These are phyloP conservation scores for Galeopsis tetrahit DNA, from an alignment of 257 asterid genomes.

Conservation along the genomic window DNA sequence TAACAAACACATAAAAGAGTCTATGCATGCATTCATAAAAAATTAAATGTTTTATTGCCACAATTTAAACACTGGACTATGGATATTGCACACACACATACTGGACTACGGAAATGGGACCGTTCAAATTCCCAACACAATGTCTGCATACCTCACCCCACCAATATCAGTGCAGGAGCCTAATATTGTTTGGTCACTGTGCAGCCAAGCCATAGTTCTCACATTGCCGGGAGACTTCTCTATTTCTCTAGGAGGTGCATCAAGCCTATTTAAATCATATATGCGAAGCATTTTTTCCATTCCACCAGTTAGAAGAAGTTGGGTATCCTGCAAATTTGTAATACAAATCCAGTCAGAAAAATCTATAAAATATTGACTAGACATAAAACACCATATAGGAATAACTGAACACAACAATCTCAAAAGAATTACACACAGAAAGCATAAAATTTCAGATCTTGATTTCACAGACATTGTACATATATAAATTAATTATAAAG, in stretches of 20 bases:
- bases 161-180: slow-evolving; percentile 89
- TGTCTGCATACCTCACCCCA: slow-evolving; percentile 77
- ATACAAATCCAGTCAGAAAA: slow-evolving; percentile 19
- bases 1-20: neutral
- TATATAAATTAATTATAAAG: neutral
- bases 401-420: neutral
- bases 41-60: neutral
- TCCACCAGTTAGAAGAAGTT: slow-evolving; percentile 82
- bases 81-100: neutral
- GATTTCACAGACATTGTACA: neutral
- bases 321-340: slow-evolving; percentile 64
- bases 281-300: slow-evolving; percentile 82
- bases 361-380: neutral
- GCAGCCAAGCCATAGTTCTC: slow-evolving; percentile 91
- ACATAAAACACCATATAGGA: neutral
- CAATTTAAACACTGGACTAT: neutral
- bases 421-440: neutral
- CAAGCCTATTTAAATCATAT: slow-evolving; percentile 79
- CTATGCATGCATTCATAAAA: neutral
- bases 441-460: neutral
- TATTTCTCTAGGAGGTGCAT: slow-evolving; percentile 89
- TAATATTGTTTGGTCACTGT: slow-evolving; percentile 86
- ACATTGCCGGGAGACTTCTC: slow-evolving; percentile 88
- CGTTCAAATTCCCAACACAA: neutral
- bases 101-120: neutral